These are phyloP conservation scores for Euphorbia lathyris DNA, from an alignment of 345 rosid genomes.

Conservation along the genomic window DNA sequence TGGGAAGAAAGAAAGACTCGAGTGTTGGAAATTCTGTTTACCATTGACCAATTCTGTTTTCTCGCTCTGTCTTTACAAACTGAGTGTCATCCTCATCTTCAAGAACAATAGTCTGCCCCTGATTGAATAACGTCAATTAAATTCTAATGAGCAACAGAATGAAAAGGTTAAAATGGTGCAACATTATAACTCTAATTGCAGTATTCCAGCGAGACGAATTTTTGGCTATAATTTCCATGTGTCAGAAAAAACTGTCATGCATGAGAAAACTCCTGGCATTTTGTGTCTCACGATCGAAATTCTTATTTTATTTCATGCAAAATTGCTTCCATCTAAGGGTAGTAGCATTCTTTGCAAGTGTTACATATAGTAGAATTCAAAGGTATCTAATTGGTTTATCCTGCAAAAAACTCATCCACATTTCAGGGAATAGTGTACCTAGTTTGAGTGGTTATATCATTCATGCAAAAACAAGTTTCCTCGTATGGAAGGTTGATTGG, in stretches of 20 bases:
- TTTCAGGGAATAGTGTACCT: not conserved
- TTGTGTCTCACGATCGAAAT: not conserved
- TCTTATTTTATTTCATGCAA: not conserved
- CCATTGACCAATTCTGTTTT: slow-evolving; percentile 48
- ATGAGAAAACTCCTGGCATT: not conserved
- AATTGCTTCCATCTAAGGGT: not conserved
- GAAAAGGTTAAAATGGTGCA: not conserved
- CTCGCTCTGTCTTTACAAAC: slow-evolving; percentile 30
- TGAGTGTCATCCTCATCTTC: slow-evolving; percentile 64
- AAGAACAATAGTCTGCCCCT: slow-evolving; percentile 56
- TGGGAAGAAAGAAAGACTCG: not conserved
- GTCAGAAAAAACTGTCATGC: not conserved
- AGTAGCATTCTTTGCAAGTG: not conserved
- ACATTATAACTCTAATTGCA: not conserved
- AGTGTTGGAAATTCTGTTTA: slow-evolving; percentile 21
- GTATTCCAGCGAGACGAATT: not conserved
- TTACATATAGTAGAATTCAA: not conserved
- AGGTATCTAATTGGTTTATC: not conserved
- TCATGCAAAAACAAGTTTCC: not conserved
- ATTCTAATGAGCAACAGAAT: slow-evolving; percentile 12
- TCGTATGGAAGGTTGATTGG: not conserved
- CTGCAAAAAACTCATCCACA: not conserved
- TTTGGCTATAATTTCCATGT: not conserved
- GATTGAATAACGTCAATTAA: slow-evolving; percentile 16
- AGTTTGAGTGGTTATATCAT: not conserved